Percentiles rank a stretch among this genome's conserved stretches.
phyloP scores from a whole-genome alignment of 2,329 filamentous ascomycete species.

The Exutisphaerella laricina region DNA sequence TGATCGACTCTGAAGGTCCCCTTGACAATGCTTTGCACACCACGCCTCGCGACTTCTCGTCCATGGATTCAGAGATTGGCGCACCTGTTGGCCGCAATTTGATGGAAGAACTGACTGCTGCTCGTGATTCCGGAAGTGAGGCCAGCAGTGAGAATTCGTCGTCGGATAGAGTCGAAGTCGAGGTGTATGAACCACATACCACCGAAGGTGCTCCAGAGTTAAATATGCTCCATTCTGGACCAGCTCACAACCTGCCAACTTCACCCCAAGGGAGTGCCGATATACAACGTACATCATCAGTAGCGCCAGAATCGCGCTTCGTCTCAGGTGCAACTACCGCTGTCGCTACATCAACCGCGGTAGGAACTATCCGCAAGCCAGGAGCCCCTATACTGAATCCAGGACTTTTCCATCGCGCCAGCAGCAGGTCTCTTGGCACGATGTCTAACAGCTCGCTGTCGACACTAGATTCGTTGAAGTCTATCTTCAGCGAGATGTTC shows the following conservation, averaged over 20 bases:
- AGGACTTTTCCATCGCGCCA: constrained; percentile 3
- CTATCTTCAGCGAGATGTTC: constrained; percentile 27
- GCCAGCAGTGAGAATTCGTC: constrained; percentile 1
- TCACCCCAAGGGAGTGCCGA: no score
- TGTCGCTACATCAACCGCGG: constrained; percentile 4
- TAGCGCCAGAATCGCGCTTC: constrained; percentile 4
- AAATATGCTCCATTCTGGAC: no score
- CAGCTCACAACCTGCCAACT: no score
- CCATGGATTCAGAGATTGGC: constrained; percentile 21
- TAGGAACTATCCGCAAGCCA: neutral
- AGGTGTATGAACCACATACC: neutral
- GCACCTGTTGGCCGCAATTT: constrained; percentile 27
- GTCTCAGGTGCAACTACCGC: constrained; percentile 10
- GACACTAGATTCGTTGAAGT: constrained; percentile 21
- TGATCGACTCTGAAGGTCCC: no score
- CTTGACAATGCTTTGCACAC: no score
- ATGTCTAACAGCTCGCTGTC: constrained; percentile 13
- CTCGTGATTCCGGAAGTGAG: constrained; percentile 9
- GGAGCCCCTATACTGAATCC: neutral
- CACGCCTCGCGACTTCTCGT: constrained; percentile 21
- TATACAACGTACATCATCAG: no score
- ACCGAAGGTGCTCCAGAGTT: no score
- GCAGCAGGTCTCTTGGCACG: constrained; percentile 14
- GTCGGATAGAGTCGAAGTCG: no score
- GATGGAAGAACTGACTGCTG: constrained; percentile 32